phyloP scores from a whole-genome alignment of 2,329 filamentous ascomycete species.

The Pseudogymnoascus sp. region DNA sequence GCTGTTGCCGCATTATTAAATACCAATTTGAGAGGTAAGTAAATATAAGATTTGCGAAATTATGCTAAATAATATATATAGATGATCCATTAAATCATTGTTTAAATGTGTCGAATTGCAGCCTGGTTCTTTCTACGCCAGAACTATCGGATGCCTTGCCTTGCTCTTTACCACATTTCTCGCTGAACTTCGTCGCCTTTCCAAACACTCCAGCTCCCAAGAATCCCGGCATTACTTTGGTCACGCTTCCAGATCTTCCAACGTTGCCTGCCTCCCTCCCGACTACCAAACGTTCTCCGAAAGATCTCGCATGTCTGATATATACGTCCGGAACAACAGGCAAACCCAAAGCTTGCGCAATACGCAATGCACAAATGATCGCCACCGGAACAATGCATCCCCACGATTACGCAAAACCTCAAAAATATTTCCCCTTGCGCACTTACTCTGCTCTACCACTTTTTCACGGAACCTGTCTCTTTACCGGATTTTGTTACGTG shows the following conservation, averaged over 20 bases:
- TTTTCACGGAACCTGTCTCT: conserved; percentile 42
- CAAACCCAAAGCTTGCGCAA: conserved; percentile 37
- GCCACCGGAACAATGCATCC: conserved; percentile 31
- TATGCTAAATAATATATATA: conserved; percentile 15
- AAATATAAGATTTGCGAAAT: not conserved
- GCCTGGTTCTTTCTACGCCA: conserved; percentile 36
- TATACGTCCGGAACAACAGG: conserved; percentile 43
- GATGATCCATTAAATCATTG: conserved; percentile 39
- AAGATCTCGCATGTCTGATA: conserved; percentile 33
- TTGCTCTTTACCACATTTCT: conserved; percentile 27
- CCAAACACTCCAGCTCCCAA: conserved; percentile 9
- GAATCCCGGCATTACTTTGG: conserved; percentile 10
- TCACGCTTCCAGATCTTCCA: conserved; percentile 16
- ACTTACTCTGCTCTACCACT: conserved; percentile 40
- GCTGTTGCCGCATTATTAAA: conserved; percentile 39
- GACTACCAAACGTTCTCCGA: conserved; percentile 28
- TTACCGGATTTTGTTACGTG: conserved; percentile 35
- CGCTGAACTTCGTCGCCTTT: conserved; percentile 34
- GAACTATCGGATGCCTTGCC: conserved; percentile 32
- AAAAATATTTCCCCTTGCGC: conserved; percentile 37
- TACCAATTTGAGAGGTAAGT: conserved; percentile 37
- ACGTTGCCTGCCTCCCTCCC: conserved; percentile 18
- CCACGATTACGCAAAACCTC: conserved; percentile 30
- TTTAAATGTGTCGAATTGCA: conserved; percentile 34
- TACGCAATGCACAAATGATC: conserved; percentile 32